Base-by-base conservation (phyloP, 2,329 filamentous ascomycete species). In the Aurifilum marmelostoma region DNA sequence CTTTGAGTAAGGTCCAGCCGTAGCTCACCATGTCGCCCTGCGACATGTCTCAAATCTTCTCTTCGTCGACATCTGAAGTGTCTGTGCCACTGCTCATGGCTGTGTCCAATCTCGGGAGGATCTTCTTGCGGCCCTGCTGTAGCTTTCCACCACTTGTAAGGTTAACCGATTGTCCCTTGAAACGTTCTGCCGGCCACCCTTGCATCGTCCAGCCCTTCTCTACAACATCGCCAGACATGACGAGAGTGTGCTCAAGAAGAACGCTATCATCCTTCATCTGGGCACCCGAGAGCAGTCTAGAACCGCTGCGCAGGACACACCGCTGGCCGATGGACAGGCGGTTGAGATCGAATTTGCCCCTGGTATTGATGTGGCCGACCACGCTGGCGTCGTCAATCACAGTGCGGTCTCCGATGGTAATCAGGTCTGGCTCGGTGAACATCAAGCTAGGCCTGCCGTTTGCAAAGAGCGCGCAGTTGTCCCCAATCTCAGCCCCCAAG, bases 371-470 rank as follows among this genome's bases (percentile, higher is more conserved):
- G 73, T 88, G 86, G 7, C 79, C 83, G 8, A 88, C 85, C 7
- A 88, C 76, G 73, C 83, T 86, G 1, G 85, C 84, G 72, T 88
- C 85, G 67, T 88, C 86, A 0, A 88, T 82, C 0, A 78, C 77
- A 0, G 87, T 85, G 1, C 86, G 76, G 71, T 87, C 82, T 2
- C 86, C 86, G 1, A 88, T 76, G 0, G 79, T 83, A 18, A 88
- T 77, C 8, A 88, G 79, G 67, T 88, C 86, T 0, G 86, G 86
- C 76, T 88, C 86, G 0, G 86, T 88, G 72, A 88, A 86, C 74
- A 85, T 81, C 21, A 88, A 77, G 47, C 80, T 83, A 0, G 85
- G 85, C 6, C 77, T 74, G 0, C 86, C 86, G 52, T 84, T 85
- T 1, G 84, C 83, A 66, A 87, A 87, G 7, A 88, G 77, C 0